phyloP scores from a whole-genome alignment of 768 basidiomycete species.

The Solioccasus polychromus region DNA sequence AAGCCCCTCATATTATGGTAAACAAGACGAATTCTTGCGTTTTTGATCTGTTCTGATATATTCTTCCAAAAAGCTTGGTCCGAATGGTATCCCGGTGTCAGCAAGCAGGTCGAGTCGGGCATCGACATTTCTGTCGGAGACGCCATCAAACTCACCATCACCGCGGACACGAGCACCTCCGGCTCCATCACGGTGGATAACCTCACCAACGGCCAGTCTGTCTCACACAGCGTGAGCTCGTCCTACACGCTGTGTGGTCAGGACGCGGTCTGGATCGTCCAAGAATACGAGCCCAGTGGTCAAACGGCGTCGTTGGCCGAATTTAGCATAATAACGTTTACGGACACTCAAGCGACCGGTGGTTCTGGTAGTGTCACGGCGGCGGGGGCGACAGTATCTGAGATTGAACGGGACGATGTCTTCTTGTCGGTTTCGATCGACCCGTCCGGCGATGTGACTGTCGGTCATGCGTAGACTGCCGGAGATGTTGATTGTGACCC shows the following conservation, averaged over 20 bases:
- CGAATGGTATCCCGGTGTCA: no score
- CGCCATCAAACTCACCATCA: constrained; percentile 2
- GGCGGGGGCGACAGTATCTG: no score
- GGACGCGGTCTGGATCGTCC: constrained; percentile 10
- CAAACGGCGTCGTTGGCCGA: not conserved
- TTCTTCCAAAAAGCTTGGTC: no score
- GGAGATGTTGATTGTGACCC: no score
- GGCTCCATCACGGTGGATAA: constrained; percentile 9
- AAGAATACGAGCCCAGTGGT: not conserved
- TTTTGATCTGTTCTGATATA: no score
- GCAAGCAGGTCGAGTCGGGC: not conserved
- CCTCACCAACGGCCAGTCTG: not conserved
- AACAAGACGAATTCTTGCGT: no score
- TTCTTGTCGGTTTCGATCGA: no score
- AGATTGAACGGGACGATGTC: no score
- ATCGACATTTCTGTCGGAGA: constrained; percentile 3
- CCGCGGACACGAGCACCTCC: not conserved
- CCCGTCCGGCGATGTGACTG: no score
- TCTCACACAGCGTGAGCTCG: not conserved
- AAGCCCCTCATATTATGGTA: no score
- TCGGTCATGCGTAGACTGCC: no score
- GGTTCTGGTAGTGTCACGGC: no score
- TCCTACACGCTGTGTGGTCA: not conserved
- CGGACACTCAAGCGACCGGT: constrained; percentile 3
- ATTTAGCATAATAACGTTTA: constrained; percentile 8